Evolutionary conservation across 306 rosid genomes (phyloP), one percentile per base, ranked within the genome.

Genomic region (Prunus dulcis): DNA sequence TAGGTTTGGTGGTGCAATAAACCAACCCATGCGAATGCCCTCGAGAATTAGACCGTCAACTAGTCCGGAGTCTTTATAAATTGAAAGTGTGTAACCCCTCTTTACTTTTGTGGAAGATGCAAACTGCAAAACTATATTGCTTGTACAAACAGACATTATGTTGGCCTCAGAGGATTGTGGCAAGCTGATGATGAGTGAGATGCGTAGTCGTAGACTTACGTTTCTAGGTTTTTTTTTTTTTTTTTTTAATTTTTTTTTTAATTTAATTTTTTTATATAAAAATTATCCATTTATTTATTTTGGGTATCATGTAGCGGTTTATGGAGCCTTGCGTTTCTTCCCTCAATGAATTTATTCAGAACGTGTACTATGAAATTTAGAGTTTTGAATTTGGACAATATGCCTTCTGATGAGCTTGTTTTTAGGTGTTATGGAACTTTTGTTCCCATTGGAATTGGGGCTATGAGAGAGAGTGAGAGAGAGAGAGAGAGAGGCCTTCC

Each of bases 31-130:
- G 34, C 77, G 67, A 60, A 91, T 88, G 90, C 93, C 90, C 3
- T 87, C 93, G 1, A 82, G 67, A 80, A 82, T 88, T 50, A 81
- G 91, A 77, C 93, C 92, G 4, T 88, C 97, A 10, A 83, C 83
- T 14, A 89, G 89, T 85, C 93, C 93, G 1, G 87, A 82, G 67
- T 86, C 88, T 34, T 43, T 80, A 50, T 88, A 72, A 74, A 28
- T 51, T 22, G 6, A 11, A 43, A 46, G 41, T 1, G 1, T 2
- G 20, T 3, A 2, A 20, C 22, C 30, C 25, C 11, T 7, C 9
- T 5, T 7, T 6, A 19, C 43, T 8, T 71, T 22, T 3, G 13
- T 5, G 53, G 11, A 15, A 8, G 45, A 30, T 14, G 67, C 13
- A 10, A 52, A 6, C 22, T 5, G 1, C 12, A 63, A 8, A 63